Conservation (phyloP, 805 yeast genomes). For the Kazachstania psychrophila region DNA sequence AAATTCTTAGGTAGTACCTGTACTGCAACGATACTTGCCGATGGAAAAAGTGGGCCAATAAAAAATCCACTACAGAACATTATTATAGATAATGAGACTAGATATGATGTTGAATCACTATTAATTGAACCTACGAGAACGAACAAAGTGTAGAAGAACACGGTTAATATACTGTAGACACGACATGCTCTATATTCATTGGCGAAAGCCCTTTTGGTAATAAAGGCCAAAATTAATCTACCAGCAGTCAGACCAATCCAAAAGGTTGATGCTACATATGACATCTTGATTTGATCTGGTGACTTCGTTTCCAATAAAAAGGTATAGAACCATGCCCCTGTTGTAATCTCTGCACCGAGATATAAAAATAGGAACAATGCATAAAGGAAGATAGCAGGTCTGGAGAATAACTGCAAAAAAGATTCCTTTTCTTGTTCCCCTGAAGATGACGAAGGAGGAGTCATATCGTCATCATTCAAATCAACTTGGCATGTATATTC, state of each 20-base stretch:
- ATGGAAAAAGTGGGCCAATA: constrained; percentile 67
- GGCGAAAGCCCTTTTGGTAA: constrained; percentile 38
- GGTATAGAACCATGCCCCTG: constrained; percentile 66
- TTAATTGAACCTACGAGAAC: constrained; percentile 16
- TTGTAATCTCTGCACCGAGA: constrained; percentile 59
- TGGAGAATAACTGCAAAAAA: constrained; percentile 17
- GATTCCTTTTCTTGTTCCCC: background rate
- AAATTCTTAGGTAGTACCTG: constrained; percentile 50
- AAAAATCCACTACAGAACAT: constrained; percentile 46
- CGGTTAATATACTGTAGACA: constrained; percentile 28
- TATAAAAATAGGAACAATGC: constrained; percentile 50
- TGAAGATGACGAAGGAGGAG: constrained; percentile 5
- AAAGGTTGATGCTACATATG: constrained; percentile 59
- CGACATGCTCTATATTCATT: constrained; percentile 36
- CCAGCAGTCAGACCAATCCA: constrained; percentile 69
- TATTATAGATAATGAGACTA: constrained; percentile 13
- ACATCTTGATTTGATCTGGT: constrained; percentile 39
- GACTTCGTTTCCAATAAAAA: constrained; percentile 47
- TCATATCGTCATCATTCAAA: constrained; percentile 6
- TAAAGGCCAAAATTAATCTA: constrained; percentile 47
- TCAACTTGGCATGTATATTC: constrained; percentile 16
- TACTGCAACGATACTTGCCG: constrained; percentile 56
- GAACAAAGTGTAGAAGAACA: constrained; percentile 30
- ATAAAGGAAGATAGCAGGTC: constrained; percentile 37
- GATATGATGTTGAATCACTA: constrained; percentile 12